Evolutionary conservation across 164 flowering plant species (phyloP), one percentile per base, ranked within the genome.

Genomic region (Aristolochia contorta): DNA sequence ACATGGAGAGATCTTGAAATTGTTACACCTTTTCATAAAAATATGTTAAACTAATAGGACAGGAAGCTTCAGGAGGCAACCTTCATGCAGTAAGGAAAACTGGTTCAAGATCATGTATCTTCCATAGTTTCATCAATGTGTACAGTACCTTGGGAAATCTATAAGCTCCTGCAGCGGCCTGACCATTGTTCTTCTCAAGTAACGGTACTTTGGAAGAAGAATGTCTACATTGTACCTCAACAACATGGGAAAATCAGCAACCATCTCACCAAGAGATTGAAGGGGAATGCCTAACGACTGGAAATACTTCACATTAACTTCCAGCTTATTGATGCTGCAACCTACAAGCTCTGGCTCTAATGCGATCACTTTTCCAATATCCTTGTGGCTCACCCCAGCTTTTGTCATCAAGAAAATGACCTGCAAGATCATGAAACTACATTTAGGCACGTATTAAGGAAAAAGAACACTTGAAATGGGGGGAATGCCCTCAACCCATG

Each of bases 261-360:
- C 74, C 98, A 89, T 89, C 64, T 80, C 84, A 16, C 98, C 98
- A 50, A 89, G 59, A 21, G 65, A 72, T 54, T 58, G 72, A 51
- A 67, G 67, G 25, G 64, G 66, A 32, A 92, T 86, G 54, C 98
- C 97, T 57, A 92, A 80, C n/a, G 98, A 92, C 25, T 87, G 69
- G 64, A 82, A 86, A 71, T 87, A 93, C 68, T 86, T 89, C 51
- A 88, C 79, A 67, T 79, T 83, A 27, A 76, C 80, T 52, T 93
- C 97, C 54, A 90, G 82, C 72, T 88, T 93, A 46, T 80, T 72
- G 60, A 90, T 82, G 71, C 85, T 86, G 78, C 94, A 83, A 32
- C 97, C 99, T 68, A 93, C 60, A 52, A 93, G 87, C 84, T 83
- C 92, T 25, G 99, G 99, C 32, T 74, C 97, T 66, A 79, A 59